A percentile compares a stretch with the other conserved stretches of the same genome.
phyloP scores from a whole-genome alignment of 73 alveolate genomes.

The Urostyla sp. region DNA sequence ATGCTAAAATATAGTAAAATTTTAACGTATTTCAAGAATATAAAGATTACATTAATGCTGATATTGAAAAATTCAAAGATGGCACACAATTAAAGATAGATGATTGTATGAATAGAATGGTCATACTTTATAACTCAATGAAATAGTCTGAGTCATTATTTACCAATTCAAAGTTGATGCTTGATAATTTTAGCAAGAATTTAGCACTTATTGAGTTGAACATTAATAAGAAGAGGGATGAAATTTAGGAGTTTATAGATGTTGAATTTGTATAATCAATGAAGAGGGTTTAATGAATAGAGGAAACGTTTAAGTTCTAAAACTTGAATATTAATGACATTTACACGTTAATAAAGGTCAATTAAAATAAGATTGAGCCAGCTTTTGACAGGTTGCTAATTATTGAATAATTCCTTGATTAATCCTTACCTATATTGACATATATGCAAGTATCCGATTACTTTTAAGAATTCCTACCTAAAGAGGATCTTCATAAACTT shows the following conservation, averaged over 20 bases:
- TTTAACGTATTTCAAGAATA: neutral
- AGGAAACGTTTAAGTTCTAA: neutral
- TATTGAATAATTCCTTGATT: neutral
- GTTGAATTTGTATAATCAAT: neutral
- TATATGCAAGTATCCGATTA: constrained; percentile 32
- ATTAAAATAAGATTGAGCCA: constrained; percentile 25
- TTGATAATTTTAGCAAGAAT: constrained; percentile 11
- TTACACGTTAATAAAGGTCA: neutral
- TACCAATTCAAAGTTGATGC: neutral
- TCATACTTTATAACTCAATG: neutral
- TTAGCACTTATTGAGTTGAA: constrained; percentile 12
- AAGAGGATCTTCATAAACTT: constrained; percentile 5
- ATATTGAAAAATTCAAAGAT: neutral
- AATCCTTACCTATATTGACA: constrained; percentile 10
- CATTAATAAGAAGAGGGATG: constrained; percentile 5
- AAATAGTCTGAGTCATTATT: constrained; percentile 12
- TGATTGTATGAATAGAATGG: neutral
- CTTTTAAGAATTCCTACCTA: constrained; percentile 10
- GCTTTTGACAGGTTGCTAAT: constrained; percentile 2
- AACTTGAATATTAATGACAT: constrained; percentile 17
- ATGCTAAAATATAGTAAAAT: constrained; percentile 4
- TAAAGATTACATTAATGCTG: neutral
- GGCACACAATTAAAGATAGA: neutral
- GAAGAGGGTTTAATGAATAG: neutral
- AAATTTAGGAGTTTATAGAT: neutral